Base-by-base conservation (phyloP, 73 alveolate genomes). In the Halteria grandinella region DNA sequence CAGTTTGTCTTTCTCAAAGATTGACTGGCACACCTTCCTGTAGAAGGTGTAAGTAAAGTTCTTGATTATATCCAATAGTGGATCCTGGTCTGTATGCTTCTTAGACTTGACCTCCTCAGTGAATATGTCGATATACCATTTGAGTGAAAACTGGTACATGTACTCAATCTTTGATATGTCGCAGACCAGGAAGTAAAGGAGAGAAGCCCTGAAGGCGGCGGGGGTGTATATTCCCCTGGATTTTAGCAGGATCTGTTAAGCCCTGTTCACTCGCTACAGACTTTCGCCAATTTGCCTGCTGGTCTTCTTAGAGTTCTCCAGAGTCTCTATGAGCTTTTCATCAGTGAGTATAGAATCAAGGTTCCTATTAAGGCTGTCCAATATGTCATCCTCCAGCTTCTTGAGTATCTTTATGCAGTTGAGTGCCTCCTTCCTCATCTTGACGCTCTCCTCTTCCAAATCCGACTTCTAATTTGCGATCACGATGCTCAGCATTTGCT, bases 401-500 rank as follows among this genome's bases (percentile, higher is more conserved):
- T 84, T 74, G 11, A 84, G 75, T 12, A 21, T 55, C 40, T 47
- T 84, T 39, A 84, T 75, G 17, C 62, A 64, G 0, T 63, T 86
- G 0, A 60, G 43, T 1, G 93, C 88, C 32, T 75, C 88, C 34
- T 63, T 51, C 43, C 45, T 59, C 63, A 59, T 81, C 60, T 84
- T 51, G 21, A 84, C 52, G 0, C 71, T 83, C 83, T 88, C 88
- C 52, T 91, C 90, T 45, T 93, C 97, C 10, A 93, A 85, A 18
- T 90, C 85, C 14, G 98, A 95, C 75, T 93, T 97, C 85, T 98
- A 98, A 51, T 93, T 84, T 34, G 99, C 99, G 23, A 98, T 99
- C 60, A 98, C 98, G 51, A 89, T 85, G 33, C 98, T 97, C 82
- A 98, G 92, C 99, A 98, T 97, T 82, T 98, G 97, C 63, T 96